Evolutionary conservation across 345 rosid genomes (phyloP).

Genomic region (Rubroshorea leprosula): DNA sequence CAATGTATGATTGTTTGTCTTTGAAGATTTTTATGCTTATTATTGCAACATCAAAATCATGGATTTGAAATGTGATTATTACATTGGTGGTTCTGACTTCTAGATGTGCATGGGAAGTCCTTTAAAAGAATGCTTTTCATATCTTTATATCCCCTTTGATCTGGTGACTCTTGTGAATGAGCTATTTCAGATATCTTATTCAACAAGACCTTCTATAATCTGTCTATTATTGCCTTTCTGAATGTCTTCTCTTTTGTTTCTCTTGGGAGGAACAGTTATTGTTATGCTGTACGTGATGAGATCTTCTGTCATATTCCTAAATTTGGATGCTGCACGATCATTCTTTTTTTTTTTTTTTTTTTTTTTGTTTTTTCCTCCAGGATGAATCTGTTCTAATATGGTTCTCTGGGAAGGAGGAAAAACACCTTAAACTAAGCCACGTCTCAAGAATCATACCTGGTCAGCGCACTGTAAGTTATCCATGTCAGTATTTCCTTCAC

Average conservation of each 20-base stretch:
- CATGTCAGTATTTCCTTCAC: conserved; percentile 2
- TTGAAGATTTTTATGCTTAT: conserved; percentile 7
- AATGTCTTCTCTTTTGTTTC: conserved; percentile 19
- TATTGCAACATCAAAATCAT: background rate
- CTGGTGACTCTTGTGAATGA: background rate
- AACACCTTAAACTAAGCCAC: conserved; percentile 59
- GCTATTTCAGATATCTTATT: background rate
- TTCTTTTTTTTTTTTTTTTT: background rate
- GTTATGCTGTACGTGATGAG: background rate
- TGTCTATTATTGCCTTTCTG: conserved; percentile 14
- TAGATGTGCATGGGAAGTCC: background rate
- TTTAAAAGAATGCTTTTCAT: background rate
- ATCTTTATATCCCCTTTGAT: background rate
- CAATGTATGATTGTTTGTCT: conserved; percentile 41
- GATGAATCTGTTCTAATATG: conserved; percentile 74
- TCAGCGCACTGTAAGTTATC: conserved; percentile 68
- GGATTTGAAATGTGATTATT: too few relatives aligned
- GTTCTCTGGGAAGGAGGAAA: conserved; percentile 74
- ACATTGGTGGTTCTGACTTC: too few relatives aligned
- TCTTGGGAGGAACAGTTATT: background rate
- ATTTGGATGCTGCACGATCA: background rate
- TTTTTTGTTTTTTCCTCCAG: too few relatives aligned
- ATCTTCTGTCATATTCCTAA: background rate
- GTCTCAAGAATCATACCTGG: conserved; percentile 72
- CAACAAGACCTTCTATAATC: conserved; percentile 7